Base-by-base conservation (phyloP, 176 grass and related monocot species). In the Aegilops bicornis region DNA sequence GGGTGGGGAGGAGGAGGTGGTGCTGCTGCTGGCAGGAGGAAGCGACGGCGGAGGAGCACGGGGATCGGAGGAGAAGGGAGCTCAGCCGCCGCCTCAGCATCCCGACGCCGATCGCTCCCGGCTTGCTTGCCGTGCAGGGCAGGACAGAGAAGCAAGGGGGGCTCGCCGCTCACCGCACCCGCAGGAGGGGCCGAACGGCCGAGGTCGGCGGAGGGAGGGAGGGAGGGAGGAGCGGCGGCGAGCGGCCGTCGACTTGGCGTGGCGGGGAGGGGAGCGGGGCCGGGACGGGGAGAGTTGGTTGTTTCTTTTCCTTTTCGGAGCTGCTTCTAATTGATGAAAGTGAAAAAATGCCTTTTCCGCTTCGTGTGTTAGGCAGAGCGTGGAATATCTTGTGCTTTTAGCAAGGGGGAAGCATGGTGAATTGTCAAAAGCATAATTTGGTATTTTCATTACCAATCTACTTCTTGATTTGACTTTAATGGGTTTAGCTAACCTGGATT, bases 51-150 rank as follows among this genome's bases (percentile, higher is more conserved):
- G 67, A 12, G 3, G 75, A 62, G 10, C 43, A 10, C 11, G 39
- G 35, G 29, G 76, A 50, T 30, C 68, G 81, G 37, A 87, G 89
- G 22, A 91, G 76, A 45, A 80, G 59, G 19, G 68, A 27, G 47
- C 61, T 86, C 35, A 87, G 12, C 45, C 81, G 85, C 76, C 89
- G 79, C 81, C 76, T 70, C 81, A 61, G 84, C 85, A 91, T 91
- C 84, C 24, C 17, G n/a, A 6, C 68, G 22, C 20, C 35, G 65
- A 70, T 73, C 68, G 69, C 68, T 73, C 33, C 42, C 35, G 45
- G 1, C 74, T 56, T 22, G 47, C 7, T 77, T 0, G 4, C 8
- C 5, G 9, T 22, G 50, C 17, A 33, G 15, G 2, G 14, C 73
- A 76, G 15, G 73, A 7, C 50, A 7, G 17, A 16, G 50, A 7